Evolutionary conservation across 345 rosid genomes (phyloP).

Genomic region (Aquilaria malaccensis): DNA sequence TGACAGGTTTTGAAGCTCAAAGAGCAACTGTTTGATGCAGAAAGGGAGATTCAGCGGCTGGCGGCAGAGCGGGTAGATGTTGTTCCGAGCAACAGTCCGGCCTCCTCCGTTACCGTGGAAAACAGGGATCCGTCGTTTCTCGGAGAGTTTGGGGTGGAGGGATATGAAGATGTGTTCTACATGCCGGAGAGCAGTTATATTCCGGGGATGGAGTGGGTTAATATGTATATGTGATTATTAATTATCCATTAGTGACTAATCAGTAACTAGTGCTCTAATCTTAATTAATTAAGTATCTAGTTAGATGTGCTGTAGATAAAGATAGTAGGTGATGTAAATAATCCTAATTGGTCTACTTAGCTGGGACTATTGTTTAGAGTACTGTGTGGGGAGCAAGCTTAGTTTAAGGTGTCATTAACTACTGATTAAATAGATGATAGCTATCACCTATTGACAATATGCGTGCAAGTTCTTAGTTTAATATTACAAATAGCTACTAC

Average conservation of each 20-base stretch:
- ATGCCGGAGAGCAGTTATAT: slow-evolving; percentile 28
- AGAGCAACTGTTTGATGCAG: slow-evolving; percentile 37
- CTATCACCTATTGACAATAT: too few relatives aligned
- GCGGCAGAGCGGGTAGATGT: slow-evolving; percentile 30
- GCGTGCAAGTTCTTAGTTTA: too few relatives aligned
- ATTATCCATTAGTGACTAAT: neutral
- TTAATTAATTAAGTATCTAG: neutral
- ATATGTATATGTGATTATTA: slow-evolving; percentile 21
- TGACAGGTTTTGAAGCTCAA: slow-evolving; percentile 53
- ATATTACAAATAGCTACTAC: too few relatives aligned
- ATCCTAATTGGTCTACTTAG: too few relatives aligned
- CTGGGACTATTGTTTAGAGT: too few relatives aligned
- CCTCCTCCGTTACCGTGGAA: slow-evolving; percentile 40
- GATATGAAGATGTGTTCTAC: slow-evolving; percentile 35
- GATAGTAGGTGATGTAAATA: too few relatives aligned
- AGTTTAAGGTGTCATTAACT: too few relatives aligned
- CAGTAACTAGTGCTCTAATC: too few relatives aligned
- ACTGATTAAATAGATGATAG: too few relatives aligned
- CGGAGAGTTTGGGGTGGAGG: slow-evolving; percentile 36
- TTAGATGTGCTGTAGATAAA: too few relatives aligned
- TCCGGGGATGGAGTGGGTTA: slow-evolving; percentile 51
- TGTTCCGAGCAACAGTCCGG: slow-evolving; percentile 42
- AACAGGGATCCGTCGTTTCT: slow-evolving; percentile 32
- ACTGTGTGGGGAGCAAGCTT: too few relatives aligned
- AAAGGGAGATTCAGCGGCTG: slow-evolving; percentile 44